Base-by-base conservation (phyloP, 352 stramenopile genomes). In the Globisporangium barbulae region DNA sequence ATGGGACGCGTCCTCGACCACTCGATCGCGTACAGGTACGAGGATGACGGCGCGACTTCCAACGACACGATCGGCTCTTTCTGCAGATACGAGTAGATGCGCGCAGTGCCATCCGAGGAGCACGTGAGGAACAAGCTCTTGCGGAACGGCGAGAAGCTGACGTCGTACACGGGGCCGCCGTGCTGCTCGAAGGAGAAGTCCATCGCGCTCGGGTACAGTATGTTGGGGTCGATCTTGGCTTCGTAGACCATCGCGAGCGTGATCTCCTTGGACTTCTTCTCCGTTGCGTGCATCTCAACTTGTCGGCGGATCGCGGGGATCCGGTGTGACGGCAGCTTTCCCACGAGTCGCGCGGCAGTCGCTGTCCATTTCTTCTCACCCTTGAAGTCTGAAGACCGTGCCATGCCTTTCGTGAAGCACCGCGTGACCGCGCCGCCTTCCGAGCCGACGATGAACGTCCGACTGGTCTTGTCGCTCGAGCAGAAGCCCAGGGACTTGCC, bases 101-200 rank as follows among this genome's bases (percentile, higher is more conserved):
- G 83, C 4, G 84, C 83, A 0, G 73, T 93, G 53, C 89, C 89
- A 62, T 97, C 89, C 7, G 81, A 81, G 2, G 85, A 91, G 48
- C 74, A 86, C 7, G 84, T 86, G 35, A 95, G 72, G 56, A 95
- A 92, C 19, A 96, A 39, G 52, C 79, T 89, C 48, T 90, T 88
- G 61, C 87, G 80, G 53, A 96, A 97, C 1, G 88, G 88, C 33
- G 86, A 96, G 53, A 90, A 96, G 41, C 78, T 77, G 37, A 89
- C 71, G 53, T 82, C 84, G 67, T 92, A 91, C 28, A 97, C 85
- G 3, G 89, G 85, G 7, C 85, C 87, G 5, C 70, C 74, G 53
- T 96, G 89, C 22, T 68, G 47, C 17, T 89, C 81, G 52, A 93
- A 93, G 35, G 79, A 71, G 58, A 94, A 94, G 70, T 91, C 81